Evolutionary conservation across 2,329 filamentous ascomycete species (phyloP).

Genomic region (Aaosphaeria arxii): DNA sequence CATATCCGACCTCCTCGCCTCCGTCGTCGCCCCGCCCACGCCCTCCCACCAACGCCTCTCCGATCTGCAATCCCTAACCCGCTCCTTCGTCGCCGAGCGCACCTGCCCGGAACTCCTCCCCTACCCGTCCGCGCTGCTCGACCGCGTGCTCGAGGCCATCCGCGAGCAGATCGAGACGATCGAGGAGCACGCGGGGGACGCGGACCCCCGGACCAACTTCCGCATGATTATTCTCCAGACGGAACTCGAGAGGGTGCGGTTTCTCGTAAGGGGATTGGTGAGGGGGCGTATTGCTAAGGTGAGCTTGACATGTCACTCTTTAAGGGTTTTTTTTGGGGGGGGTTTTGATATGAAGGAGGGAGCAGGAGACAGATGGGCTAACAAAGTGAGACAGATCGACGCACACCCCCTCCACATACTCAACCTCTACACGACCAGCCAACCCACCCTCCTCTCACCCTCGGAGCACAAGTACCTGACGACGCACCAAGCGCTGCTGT

Average conservation of each 20-base stretch:
- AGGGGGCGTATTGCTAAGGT: constrained; percentile 86
- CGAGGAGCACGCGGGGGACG: constrained; percentile 68
- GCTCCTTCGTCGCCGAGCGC: constrained; percentile 90
- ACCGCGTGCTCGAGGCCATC: constrained; percentile 67
- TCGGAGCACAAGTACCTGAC: constrained; percentile 80
- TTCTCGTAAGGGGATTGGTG: constrained; percentile 78
- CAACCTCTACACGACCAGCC: constrained; percentile 56
- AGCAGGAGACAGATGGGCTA: not conserved
- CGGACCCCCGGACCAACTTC: constrained; percentile 91
- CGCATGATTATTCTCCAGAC: constrained; percentile 93
- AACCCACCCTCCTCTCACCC: constrained; percentile 59
- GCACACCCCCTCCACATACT: constrained; percentile 73
- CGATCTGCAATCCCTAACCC: constrained; percentile 85
- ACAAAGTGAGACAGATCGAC: constrained; percentile 61
- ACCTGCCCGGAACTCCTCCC: constrained; percentile 84
- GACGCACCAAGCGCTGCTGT: constrained; percentile 78
- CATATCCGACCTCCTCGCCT: constrained; percentile 53
- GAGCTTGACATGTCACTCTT: too few relatives aligned
- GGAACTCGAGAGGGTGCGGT: constrained; percentile 92
- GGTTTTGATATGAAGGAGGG: not conserved
- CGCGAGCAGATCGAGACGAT: constrained; percentile 46
- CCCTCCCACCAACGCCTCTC: constrained; percentile 48
- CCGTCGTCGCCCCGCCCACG: constrained; percentile 48
- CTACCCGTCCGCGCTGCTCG: constrained; percentile 74
- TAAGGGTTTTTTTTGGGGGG: not conserved